Evolutionary conservation across 805 yeast genomes (phyloP), one percentile per base, ranked within the genome.

Genomic region (Candida pseudoglaebosa): DNA sequence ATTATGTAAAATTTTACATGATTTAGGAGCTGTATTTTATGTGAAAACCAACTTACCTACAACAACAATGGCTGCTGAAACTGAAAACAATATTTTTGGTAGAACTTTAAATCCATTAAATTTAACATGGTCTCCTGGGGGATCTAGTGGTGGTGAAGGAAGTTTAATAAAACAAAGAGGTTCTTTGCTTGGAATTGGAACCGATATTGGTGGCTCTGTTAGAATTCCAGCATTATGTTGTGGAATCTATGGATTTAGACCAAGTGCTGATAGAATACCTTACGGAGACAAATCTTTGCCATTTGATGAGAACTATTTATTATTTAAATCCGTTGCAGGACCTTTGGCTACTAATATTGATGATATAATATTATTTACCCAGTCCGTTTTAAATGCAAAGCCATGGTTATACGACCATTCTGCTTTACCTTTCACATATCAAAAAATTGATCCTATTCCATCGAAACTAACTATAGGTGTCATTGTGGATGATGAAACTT

Each of bases 81-180:
- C 78, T 5, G 58, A 56, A 34, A 68, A 67, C 48, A 59, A 62
- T 43, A 48, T 75, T 24, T 70, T 56, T 40, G 81, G 81, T 1
- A 57, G 61, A 28, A 72, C 78, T n/a, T 43, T 56, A 24, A 74
- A 73, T 51, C 75, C 80, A 4, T 51, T 59, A 44, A 71, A 71
- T 45, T 49, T 68, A 29, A 49, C 53, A 15, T 48, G 71, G 39
- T 61, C 72, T 15, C 57, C 74, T 16, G 78, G 79, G 31, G 80
- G 81, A 1, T 70, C 76, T 5, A 67, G 76, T 10, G 78, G 78
- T 7, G 80, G 80, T 31, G 80, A 74, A 35, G 76, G 73, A 5
- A 73, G 77, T 9, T 50, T 76, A 20, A 49, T 71, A 6, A 68
- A 67, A 1, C 43, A 68, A 38, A 56, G 58, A 35, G 78, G 78